Evolutionary conservation across 1,284 basidiomycete species (phyloP).

Genomic region (Cutaneotrichosporon sp.): DNA sequence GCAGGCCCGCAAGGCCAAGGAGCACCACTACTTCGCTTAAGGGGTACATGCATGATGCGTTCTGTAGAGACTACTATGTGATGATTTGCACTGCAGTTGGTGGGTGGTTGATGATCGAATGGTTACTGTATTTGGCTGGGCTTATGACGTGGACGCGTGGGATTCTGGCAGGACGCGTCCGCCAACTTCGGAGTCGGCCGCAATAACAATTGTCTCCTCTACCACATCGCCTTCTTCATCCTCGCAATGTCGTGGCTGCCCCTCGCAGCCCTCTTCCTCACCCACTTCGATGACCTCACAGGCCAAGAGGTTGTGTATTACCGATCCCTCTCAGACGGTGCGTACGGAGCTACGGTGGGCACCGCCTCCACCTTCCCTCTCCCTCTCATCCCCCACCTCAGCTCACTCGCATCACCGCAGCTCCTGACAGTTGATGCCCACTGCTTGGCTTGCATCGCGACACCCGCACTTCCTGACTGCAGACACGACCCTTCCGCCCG

Average conservation of each 20-base stretch:
- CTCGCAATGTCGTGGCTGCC: slow-evolving; percentile 32
- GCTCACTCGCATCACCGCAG: background rate
- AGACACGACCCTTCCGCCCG: slow-evolving; percentile 26
- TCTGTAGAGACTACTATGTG: slow-evolving; percentile 22
- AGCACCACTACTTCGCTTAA: slow-evolving; percentile 53
- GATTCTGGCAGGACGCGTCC: background rate
- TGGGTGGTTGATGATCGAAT: background rate
- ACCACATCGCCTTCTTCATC: slow-evolving; percentile 7
- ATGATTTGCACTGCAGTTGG: background rate
- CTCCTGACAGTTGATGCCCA: background rate
- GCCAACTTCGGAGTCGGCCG: background rate
- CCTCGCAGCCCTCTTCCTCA: slow-evolving; percentile 44
- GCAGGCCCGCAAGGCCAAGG: slow-evolving; percentile 96
- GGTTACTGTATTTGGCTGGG: background rate
- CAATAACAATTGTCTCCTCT: background rate
- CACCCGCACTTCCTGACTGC: slow-evolving; percentile 1
- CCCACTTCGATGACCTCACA: slow-evolving; percentile 49
- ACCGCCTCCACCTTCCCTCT: background rate
- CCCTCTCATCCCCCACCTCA: background rate
- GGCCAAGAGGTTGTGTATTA: slow-evolving; percentile 46
- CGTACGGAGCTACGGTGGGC: slow-evolving; percentile 7
- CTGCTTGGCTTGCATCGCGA: background rate
- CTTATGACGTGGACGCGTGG: slow-evolving; percentile 8
- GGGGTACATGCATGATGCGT: slow-evolving; percentile 11
- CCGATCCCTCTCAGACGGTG: slow-evolving; percentile 32